phyloP scores from a whole-genome alignment of 495 filamentous ascomycete genomes.

The Penicillium alfredii region DNA sequence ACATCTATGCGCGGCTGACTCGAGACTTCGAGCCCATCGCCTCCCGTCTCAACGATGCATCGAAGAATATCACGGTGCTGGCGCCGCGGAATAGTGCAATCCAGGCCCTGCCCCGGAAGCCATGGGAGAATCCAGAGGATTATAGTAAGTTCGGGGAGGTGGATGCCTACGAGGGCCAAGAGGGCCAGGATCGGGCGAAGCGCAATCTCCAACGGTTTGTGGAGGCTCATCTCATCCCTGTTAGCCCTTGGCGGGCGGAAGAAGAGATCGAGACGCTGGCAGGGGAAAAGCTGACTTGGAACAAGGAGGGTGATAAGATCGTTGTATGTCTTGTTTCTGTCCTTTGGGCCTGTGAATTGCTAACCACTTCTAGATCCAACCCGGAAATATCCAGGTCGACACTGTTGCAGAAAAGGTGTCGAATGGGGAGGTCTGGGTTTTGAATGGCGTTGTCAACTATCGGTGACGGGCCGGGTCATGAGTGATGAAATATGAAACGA shows the following conservation, averaged over 20 bases:
- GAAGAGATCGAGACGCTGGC: constrained; percentile 65
- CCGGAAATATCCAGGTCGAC: constrained; percentile 67
- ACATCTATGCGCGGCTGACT: constrained; percentile 82
- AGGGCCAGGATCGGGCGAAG: constrained; percentile 73
- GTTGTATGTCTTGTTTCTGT: constrained; percentile 46
- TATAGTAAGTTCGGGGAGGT: constrained; percentile 62
- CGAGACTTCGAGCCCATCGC: constrained; percentile 70
- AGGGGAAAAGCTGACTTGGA: constrained; percentile 77
- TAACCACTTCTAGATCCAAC: constrained; percentile 59
- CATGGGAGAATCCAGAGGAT: constrained; percentile 87
- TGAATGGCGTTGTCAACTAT: constrained; percentile 64
- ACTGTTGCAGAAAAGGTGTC: constrained; percentile 63
- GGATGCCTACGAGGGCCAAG: constrained; percentile 71
- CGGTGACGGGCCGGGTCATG: constrained; percentile 5
- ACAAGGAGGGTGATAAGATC: constrained; percentile 65
- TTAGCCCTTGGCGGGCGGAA: constrained; percentile 72
- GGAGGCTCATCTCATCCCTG: constrained; percentile 74
- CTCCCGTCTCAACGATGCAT: constrained; percentile 61
- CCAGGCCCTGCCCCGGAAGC: constrained; percentile 74
- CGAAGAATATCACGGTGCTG: constrained; percentile 78
- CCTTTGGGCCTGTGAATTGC: background rate
- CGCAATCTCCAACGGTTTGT: constrained; percentile 78
- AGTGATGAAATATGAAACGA: constrained; percentile 7
- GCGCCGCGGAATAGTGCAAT: constrained; percentile 82
- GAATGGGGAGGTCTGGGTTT: constrained; percentile 82